Evolutionary conservation across 495 filamentous ascomycete species (phyloP), one percentile per base, ranked within the genome.

Genomic region (Staphylotrichum longicolle): DNA sequence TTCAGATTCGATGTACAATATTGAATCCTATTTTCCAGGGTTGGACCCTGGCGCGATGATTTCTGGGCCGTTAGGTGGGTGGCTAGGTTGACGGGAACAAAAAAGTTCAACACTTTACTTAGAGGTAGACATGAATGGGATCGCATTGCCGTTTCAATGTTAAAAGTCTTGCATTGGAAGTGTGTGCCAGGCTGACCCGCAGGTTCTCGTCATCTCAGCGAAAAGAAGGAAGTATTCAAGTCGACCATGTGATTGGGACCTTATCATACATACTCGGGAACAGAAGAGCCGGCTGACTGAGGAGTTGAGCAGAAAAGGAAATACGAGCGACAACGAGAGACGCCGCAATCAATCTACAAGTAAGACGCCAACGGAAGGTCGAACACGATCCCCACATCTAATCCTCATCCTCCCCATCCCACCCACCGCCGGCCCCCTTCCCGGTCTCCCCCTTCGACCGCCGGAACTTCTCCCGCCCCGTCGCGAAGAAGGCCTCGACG

Each of bases 391-490:
- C 20, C 20, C 20, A 27, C 20, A 27, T 27, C 20, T 64, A 68
- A 47, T 78, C 47, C 30, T 45, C 49, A 59, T 62, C 57, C 50
- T 32, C 68, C 30, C 77, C 77, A 33, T 68, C 73, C 7, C 75
- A 75, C n/a, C 75, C 10, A 5, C 39, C 35, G 11, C 39, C 15
- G 3, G 7, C 49, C 6, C 50, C 49, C 2, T 71, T 70, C 2
- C 72, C 73, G 3, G 64, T 67, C n/a, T 72, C 72, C 37, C 70
- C 75, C 58, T 76, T 82, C 5, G 80, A 84, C 77, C 89, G 93
- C 67, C 82, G 85, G 68, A 93, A 97, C 58, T 82, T 84, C 76
- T 96, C 90, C 44, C 76, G 80, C 4, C 90, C 91, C 33, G 88
- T 83, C 0, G 87, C 83, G 45, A 93, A 82, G 62, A 88, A 90